phyloP scores from a whole-genome alignment of 805 yeast genomes.

The Lipomyces yamadae region DNA sequence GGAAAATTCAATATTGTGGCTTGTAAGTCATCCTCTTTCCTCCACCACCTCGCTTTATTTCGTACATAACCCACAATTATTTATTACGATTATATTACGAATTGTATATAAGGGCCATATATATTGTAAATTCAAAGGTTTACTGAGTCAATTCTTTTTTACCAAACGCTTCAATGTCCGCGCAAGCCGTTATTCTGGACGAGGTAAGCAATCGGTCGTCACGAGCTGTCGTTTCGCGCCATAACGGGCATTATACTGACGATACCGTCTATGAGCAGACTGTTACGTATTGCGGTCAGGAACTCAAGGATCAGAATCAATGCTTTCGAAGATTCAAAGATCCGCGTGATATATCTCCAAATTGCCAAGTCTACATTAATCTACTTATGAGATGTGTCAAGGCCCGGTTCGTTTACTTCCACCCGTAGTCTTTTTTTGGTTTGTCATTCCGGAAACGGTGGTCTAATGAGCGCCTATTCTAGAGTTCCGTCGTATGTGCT shows the following conservation, averaged over 20 bases:
- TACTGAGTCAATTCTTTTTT: neutral
- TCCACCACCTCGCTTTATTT: too few species aligned
- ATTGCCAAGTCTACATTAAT: neutral
- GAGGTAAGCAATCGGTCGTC: neutral
- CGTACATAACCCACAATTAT: too few species aligned
- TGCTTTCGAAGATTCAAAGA: conserved; percentile 1
- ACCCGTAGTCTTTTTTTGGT: neutral
- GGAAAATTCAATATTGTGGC: neutral
- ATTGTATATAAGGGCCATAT: neutral
- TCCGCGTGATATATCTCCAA: neutral
- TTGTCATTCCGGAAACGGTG: neutral
- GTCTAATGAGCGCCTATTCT: neutral
- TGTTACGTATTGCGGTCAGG: conserved; percentile 1
- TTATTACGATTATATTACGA: neutral
- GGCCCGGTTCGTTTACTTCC: neutral
- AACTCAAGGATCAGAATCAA: neutral
- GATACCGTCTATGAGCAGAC: neutral
- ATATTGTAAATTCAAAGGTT: neutral
- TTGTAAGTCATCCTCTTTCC: neutral
- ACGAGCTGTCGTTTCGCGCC: neutral
- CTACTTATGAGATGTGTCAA: neutral
- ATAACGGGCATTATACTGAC: neutral
- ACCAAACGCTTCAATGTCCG: neutral
- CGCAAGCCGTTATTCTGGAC: conserved; percentile 1
- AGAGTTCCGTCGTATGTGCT: conserved; percentile 3